Percentiles rank a stretch among this genome's conserved stretches.
Conservation (phyloP, 129 eudicot genomes). For the Centella asiatica region DNA sequence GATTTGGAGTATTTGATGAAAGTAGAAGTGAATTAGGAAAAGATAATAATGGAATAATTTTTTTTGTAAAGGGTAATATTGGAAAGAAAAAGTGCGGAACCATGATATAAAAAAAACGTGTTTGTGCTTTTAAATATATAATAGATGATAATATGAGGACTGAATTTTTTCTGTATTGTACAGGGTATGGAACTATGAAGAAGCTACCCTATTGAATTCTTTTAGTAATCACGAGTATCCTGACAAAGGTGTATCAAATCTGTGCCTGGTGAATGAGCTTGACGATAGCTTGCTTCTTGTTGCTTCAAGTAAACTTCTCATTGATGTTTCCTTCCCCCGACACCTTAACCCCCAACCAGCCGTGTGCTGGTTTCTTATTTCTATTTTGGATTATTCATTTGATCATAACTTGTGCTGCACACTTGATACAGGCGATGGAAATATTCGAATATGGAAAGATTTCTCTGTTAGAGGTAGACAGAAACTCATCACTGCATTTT, state of each 20-base stretch:
- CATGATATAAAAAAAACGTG: too few relatives aligned
- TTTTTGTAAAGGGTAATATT: too few relatives aligned
- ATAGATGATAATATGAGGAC: not conserved
- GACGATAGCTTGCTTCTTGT: slow-evolving; percentile 93
- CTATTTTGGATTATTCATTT: not conserved
- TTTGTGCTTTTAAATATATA: too few relatives aligned
- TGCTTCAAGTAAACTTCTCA: slow-evolving; percentile 65
- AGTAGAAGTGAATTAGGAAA: too few relatives aligned
- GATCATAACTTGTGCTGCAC: slow-evolving; percentile 5
- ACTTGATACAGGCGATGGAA: slow-evolving; percentile 67
- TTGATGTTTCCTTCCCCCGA: not conserved
- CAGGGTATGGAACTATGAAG: slow-evolving; percentile 97
- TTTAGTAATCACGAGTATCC: slow-evolving; percentile 77
- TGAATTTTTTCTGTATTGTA: not conserved
- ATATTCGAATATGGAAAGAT: slow-evolving; percentile 90
- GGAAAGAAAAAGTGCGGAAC: too few relatives aligned
- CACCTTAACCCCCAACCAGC: too few relatives aligned
- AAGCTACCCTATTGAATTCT: slow-evolving; percentile 73
- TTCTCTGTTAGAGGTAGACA: slow-evolving; percentile 49
- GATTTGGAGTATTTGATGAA: too few relatives aligned
- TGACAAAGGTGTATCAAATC: slow-evolving; percentile 85
- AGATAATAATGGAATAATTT: too few relatives aligned
- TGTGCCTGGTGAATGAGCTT: slow-evolving; percentile 84
- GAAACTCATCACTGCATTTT: slow-evolving; percentile 86
- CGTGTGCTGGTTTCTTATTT: too few relatives aligned